Percentiles rank a stretch among this genome's conserved stretches.
Conservation (phyloP, 1,284 basidiomycete species). For the Cystobasidiaceae sp. region DNA sequence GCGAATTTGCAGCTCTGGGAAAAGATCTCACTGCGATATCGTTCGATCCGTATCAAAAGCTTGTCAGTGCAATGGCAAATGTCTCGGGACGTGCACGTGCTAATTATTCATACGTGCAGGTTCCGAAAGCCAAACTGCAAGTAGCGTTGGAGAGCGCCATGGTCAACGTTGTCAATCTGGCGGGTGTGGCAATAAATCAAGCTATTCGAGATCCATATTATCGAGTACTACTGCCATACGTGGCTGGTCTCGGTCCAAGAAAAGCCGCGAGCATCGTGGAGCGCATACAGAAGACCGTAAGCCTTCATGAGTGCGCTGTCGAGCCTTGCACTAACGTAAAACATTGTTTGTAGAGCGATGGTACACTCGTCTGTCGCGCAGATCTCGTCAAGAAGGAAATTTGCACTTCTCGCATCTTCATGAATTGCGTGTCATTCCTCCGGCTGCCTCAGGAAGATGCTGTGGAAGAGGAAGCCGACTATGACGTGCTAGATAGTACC, state of each 20-base stretch:
- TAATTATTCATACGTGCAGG: slow-evolving; percentile 50
- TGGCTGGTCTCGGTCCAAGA: slow-evolving; percentile 89
- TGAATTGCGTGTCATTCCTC: slow-evolving; percentile 86
- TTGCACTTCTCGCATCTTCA: slow-evolving; percentile 70
- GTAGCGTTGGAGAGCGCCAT: slow-evolving; percentile 76
- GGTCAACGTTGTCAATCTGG: slow-evolving; percentile 82
- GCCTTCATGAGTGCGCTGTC: slow-evolving; percentile 37
- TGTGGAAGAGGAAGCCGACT: slow-evolving; percentile 55
- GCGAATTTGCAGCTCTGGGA: slow-evolving; percentile 84
- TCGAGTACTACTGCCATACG: slow-evolving; percentile 77
- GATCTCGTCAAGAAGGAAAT: slow-evolving; percentile 75
- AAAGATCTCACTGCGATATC: slow-evolving; percentile 70
- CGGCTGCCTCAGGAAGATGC: slow-evolving; percentile 71
- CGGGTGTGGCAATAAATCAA: slow-evolving; percentile 93
- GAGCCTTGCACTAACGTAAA: slow-evolving; percentile 32
- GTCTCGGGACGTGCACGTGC: neutral
- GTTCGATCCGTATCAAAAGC: slow-evolving; percentile 72
- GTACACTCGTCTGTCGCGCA: slow-evolving; percentile 73
- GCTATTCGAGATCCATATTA: slow-evolving; percentile 83
- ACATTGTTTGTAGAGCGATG: slow-evolving; percentile 43
- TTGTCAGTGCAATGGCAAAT: slow-evolving; percentile 52
- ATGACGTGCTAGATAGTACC: slow-evolving; percentile 78
- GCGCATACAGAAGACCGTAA: slow-evolving; percentile 68
- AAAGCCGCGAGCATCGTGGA: slow-evolving; percentile 84
- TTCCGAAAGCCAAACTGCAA: slow-evolving; percentile 78